Evolutionary conservation across 352 stramenopile species (phyloP).

Genomic region (Pythium phragmiticola): DNA sequence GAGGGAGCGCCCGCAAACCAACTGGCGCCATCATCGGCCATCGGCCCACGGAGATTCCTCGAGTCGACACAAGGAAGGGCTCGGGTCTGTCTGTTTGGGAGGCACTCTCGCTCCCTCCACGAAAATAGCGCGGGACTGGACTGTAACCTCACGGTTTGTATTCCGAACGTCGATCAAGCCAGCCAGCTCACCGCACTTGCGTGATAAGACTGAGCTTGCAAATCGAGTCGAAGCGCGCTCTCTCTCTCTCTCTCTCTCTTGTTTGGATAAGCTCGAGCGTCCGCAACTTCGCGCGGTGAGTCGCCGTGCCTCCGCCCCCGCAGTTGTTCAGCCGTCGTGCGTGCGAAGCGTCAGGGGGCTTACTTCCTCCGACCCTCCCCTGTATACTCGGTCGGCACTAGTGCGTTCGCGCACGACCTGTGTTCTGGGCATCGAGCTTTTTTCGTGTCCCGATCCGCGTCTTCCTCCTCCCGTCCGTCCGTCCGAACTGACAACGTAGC

Average conservation of each 20-base stretch:
- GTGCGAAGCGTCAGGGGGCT: background rate
- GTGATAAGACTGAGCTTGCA: constrained; percentile 10
- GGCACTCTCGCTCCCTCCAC: constrained; percentile 9
- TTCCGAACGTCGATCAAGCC: constrained; percentile 17
- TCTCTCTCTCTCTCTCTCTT: background rate
- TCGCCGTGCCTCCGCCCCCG: background rate
- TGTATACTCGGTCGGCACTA: background rate
- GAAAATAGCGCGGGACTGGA: constrained; percentile 12
- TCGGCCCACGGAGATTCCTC: constrained; percentile 5
- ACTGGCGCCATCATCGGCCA: constrained; percentile 13
- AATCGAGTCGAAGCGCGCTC: background rate
- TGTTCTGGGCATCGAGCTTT: background rate
- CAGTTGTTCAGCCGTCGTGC: background rate
- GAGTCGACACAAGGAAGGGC: constrained; percentile 2
- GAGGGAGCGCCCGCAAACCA: constrained; percentile 13
- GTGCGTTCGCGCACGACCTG: background rate
- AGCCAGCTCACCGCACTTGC: constrained; percentile 3
- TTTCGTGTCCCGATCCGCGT: background rate
- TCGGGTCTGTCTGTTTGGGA: constrained; percentile 7
- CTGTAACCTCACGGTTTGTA: background rate
- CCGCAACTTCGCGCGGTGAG: background rate
- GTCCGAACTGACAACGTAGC: background rate
- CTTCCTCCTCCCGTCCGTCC: background rate
- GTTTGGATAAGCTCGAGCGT: background rate
- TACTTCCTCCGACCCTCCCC: background rate